phyloP scores from a whole-genome alignment of 169 alveolate species.

The Cryptosporidium muris region DNA sequence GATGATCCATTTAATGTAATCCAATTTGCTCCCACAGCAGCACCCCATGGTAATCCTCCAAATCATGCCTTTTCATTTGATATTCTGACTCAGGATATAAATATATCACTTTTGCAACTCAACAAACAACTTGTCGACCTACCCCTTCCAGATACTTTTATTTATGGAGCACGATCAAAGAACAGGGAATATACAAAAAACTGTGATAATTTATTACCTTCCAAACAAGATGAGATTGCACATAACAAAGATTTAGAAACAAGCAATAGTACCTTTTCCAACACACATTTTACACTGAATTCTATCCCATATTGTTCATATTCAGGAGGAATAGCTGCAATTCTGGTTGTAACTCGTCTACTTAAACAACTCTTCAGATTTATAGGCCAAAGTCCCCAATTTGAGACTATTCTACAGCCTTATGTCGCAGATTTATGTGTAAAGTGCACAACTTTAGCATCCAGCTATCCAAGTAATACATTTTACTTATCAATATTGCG shows the following conservation, averaged over 20 bases:
- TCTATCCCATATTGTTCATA: too few species aligned
- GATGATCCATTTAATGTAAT: constrained; percentile 58
- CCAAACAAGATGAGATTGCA: neutral
- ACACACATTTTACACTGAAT: too few species aligned
- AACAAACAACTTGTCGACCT: constrained; percentile 18
- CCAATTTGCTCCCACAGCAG: constrained; percentile 68
- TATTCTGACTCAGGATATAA: constrained; percentile 63
- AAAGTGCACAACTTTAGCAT: constrained; percentile 50
- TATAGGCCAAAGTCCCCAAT: constrained; percentile 68
- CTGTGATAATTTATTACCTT: neutral
- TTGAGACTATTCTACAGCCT: constrained; percentile 52
- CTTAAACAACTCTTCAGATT: constrained; percentile 63
- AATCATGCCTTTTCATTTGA: constrained; percentile 52
- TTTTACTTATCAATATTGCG: constrained; percentile 40
- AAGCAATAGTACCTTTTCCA: too few species aligned
- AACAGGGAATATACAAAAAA: neutral
- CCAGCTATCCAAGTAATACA: constrained; percentile 34
- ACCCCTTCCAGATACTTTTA: constrained; percentile 62
- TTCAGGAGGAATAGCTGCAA: constrained; percentile 36
- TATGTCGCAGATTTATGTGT: constrained; percentile 42
- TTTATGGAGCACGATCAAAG: constrained; percentile 11
- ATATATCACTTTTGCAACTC: constrained; percentile 40
- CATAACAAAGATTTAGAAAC: neutral
- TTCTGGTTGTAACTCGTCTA: constrained; percentile 45
- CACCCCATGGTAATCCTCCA: constrained; percentile 68